A percentile compares a stretch with the other conserved stretches of the same genome.
Conservation (phyloP, 352 stramenopile species). For the Pythium pyrilobum region DNA sequence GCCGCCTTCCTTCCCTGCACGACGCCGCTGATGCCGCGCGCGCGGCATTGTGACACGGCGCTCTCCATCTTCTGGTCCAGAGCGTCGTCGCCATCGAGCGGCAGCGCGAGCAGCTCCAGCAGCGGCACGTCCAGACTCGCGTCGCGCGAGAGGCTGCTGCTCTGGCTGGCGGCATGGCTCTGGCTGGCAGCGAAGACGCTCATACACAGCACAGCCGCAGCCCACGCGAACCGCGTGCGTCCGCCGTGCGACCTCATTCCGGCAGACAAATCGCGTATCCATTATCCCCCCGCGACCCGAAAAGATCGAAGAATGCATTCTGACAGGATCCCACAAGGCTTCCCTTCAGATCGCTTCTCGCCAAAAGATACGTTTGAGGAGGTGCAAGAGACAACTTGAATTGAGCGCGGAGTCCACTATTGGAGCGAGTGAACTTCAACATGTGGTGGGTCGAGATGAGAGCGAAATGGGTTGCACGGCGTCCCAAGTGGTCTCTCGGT, state of each 20-base stretch:
- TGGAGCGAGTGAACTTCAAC: constrained; percentile 8
- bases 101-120: constrained; percentile 11
- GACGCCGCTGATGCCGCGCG: constrained; percentile 9
- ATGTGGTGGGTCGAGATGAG: no score
- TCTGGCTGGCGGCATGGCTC: background rate
- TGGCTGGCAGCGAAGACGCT: background rate
- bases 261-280: no score
- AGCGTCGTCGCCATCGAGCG: background rate
- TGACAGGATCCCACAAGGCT: no score
- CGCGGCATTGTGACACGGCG: constrained; percentile 10
- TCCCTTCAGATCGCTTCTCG: no score
- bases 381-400: background rate
- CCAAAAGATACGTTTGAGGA: background rate
- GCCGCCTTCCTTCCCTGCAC: background rate
- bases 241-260: no score
- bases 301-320: no score
- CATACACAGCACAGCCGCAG: no score
- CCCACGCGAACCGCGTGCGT: no score
- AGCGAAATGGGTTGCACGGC: constrained; percentile 1
- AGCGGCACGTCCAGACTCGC: constrained; percentile 6
- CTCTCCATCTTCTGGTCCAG: constrained; percentile 10
- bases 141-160: background rate
- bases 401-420: constrained; percentile 1
- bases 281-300: no score
- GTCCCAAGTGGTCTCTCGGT: no score